These are phyloP conservation scores for Podospora pseudoanserina DNA, from an alignment of 495 filamentous ascomycete species.

Conservation along the genomic window DNA sequence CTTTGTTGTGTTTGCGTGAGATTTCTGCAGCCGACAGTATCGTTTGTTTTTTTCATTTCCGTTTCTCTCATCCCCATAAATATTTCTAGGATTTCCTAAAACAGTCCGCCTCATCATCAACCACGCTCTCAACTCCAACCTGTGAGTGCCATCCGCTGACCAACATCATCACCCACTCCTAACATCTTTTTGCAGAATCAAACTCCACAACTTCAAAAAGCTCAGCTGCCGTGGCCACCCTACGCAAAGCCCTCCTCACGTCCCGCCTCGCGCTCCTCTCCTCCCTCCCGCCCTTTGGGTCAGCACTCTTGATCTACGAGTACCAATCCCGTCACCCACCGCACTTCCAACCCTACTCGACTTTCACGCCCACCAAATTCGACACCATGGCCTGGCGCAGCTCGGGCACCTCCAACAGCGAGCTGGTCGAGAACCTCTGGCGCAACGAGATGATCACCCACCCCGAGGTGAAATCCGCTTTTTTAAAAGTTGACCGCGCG, in stretches of 20 bases:
- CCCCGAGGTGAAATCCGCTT: conserved; percentile 68
- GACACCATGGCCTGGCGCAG: conserved; percentile 85
- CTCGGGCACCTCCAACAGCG: conserved; percentile 71
- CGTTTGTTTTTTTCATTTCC: not conserved
- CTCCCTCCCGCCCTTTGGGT: conserved; percentile 2
- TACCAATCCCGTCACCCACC: not conserved
- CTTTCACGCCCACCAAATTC: not conserved
- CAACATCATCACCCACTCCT: not conserved
- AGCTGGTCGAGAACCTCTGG: conserved; percentile 75
- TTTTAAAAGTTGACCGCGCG: conserved; percentile 82
- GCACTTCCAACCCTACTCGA: not conserved
- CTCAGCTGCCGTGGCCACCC: not conserved
- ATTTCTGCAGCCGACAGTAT: not conserved
- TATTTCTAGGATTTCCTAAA: no score
- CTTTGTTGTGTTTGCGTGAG: not conserved
- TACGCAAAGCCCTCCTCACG: not conserved
- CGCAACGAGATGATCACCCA: conserved; percentile 67
- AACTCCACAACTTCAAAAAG: not conserved
- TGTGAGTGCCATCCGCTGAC: not conserved
- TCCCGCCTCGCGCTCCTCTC: conserved; percentile 6
- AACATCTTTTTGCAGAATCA: not conserved
- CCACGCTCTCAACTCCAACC: no score
- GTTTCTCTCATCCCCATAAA: not conserved
- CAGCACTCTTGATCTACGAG: not conserved
- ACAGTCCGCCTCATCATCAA: no score